A percentile compares a stretch with the other conserved stretches of the same genome.
Evolutionary conservation across 139 green algal genomes (phyloP).

Genomic region (Chlorella sp.): DNA sequence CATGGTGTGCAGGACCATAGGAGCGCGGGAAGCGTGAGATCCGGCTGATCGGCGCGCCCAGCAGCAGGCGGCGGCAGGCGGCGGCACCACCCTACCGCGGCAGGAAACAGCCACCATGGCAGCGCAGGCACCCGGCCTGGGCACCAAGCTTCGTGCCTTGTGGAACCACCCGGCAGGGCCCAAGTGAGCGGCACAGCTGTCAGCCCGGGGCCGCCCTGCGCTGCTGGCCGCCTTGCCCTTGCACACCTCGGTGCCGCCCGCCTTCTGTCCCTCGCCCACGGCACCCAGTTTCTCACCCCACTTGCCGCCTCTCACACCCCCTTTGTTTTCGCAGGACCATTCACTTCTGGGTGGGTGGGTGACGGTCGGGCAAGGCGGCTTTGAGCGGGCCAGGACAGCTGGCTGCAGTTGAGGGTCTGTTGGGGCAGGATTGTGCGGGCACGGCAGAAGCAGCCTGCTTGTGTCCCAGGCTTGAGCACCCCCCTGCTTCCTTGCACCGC

Average conservation of each 20-base stretch:
- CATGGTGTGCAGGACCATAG: too few species aligned
- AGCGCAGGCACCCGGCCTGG: background rate
- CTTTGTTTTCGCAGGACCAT: constrained; percentile 5
- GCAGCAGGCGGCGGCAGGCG: background rate
- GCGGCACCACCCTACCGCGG: background rate
- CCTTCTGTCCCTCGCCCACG: background rate
- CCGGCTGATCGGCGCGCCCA: background rate
- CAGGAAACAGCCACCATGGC: background rate
- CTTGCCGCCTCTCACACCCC: background rate
- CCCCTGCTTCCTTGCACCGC: too few species aligned
- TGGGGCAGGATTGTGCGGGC: too few species aligned
- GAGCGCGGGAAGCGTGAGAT: too few species aligned
- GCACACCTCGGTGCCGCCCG: background rate
- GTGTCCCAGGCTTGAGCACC: too few species aligned
- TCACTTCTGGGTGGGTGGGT: constrained; percentile 4
- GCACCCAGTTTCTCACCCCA: background rate
- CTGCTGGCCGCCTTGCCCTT: background rate
- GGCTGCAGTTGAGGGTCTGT: too few species aligned
- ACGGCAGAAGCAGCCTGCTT: too few species aligned
- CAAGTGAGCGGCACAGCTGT: constrained; percentile 3
- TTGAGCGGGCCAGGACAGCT: too few species aligned
- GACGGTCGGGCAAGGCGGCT: too few species aligned
- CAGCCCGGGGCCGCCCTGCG: background rate
- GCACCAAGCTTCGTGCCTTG: background rate
- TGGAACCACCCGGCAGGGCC: constrained; percentile 42